Conservation (phyloP, 2,329 filamentous ascomycete species). For the Hymenoscyphus infarciens region DNA sequence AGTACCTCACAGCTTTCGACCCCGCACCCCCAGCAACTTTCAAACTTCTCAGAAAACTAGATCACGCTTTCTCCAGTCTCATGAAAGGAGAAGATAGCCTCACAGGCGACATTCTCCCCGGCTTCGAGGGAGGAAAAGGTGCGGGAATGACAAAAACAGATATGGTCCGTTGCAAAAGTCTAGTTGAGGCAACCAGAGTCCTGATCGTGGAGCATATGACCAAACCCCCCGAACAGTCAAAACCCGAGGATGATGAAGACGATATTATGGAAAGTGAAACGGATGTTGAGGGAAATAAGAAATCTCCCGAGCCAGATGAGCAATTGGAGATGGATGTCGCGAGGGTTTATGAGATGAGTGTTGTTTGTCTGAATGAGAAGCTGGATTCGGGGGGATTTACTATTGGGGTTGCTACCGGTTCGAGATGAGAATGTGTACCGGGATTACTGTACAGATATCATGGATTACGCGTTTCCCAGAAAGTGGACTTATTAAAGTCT, state of each 20-base stretch:
- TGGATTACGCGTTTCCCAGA: background rate
- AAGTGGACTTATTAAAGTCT: background rate
- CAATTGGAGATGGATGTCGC: slow-evolving; percentile 66
- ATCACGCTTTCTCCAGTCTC: slow-evolving; percentile 77
- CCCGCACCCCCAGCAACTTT: slow-evolving; percentile 68
- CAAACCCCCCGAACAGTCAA: slow-evolving; percentile 42
- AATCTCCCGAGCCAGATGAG: slow-evolving; percentile 42
- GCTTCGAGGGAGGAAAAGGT: slow-evolving; percentile 59
- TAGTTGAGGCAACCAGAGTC: slow-evolving; percentile 73
- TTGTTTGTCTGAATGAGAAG: slow-evolving; percentile 68
- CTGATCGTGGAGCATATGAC: slow-evolving; percentile 66
- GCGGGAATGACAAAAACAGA: slow-evolving; percentile 71
- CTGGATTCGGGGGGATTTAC: slow-evolving; percentile 41
- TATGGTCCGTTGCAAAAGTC: slow-evolving; percentile 80
- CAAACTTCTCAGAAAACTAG: slow-evolving; percentile 69
- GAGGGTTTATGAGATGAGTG: slow-evolving; percentile 74
- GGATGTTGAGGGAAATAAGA: slow-evolving; percentile 28
- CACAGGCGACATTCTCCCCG: slow-evolving; percentile 62
- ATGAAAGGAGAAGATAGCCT: slow-evolving; percentile 64
- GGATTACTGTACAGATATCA: background rate
- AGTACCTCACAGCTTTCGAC: slow-evolving; percentile 69
- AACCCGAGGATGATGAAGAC: slow-evolving; percentile 42
- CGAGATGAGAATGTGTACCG: background rate
- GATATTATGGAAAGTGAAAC: slow-evolving; percentile 28
- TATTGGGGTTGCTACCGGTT: slow-evolving; percentile 1